These are phyloP conservation scores for Phytophthora foliorum DNA, from an alignment of 352 stramenopile genomes.

Conservation along the genomic window DNA sequence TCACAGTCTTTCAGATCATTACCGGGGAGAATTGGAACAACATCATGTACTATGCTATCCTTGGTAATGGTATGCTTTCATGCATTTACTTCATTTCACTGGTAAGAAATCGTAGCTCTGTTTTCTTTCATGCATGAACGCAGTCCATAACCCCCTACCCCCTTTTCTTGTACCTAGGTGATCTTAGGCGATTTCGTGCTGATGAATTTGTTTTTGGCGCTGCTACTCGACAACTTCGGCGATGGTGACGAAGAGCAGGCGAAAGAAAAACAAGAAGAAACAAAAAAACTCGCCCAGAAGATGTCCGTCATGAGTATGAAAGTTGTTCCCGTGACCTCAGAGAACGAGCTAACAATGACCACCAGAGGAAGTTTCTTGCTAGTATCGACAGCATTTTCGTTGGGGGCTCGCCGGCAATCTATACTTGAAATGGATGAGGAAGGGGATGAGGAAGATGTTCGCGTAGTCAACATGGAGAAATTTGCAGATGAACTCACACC, in stretches of 20 bases:
- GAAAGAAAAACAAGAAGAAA: constrained; percentile 61
- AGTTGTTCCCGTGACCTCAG: constrained; percentile 40
- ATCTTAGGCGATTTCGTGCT: constrained; percentile 93
- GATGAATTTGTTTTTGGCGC: constrained; percentile 95
- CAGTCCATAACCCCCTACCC: background rate
- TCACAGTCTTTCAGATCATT: constrained; percentile 95
- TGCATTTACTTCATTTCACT: constrained; percentile 91
- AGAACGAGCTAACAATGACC: constrained; percentile 32
- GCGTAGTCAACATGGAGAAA: constrained; percentile 40
- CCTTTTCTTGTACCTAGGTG: constrained; percentile 44
- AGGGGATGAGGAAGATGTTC: constrained; percentile 49
- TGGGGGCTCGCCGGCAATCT: constrained; percentile 28
- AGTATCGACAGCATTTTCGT: constrained; percentile 15
- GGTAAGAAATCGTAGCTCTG: constrained; percentile 34
- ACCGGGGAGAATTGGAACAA: constrained; percentile 96
- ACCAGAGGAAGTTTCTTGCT: constrained; percentile 23
- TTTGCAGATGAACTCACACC: constrained; percentile 39
- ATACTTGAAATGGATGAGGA: constrained; percentile 43
- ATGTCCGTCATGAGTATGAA: constrained; percentile 76
- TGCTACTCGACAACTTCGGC: constrained; percentile 94
- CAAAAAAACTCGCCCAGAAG: constrained; percentile 57
- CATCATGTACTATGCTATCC: constrained; percentile 95
- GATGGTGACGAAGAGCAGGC: constrained; percentile 68
- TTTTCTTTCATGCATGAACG: background rate
- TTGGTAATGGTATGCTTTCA: constrained; percentile 68